phyloP scores from a whole-genome alignment of 1,284 basidiomycete species.

The Ganoderma lucidum region DNA sequence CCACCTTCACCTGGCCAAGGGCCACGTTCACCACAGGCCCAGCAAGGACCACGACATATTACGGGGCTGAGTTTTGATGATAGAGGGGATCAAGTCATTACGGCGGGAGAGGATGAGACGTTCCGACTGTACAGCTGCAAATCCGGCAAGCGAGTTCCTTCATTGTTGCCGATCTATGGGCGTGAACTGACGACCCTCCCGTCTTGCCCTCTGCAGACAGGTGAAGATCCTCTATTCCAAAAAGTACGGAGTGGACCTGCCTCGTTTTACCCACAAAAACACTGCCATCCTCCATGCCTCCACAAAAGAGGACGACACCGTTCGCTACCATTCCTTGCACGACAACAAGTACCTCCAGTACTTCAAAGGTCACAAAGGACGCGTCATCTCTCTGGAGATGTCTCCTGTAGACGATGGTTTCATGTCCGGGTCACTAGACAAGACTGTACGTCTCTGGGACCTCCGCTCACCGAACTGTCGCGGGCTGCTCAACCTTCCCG shows the following conservation, averaged over 20 bases:
- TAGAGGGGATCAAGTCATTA: constrained; percentile 85
- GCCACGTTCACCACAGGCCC: constrained; percentile 48
- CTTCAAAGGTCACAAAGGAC: constrained; percentile 92
- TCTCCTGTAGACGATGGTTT: constrained; percentile 96
- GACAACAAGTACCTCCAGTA: constrained; percentile 97
- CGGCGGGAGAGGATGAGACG: constrained; percentile 92
- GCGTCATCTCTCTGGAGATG: constrained; percentile 91
- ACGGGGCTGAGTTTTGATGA: constrained; percentile 94
- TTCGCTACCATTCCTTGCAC: constrained; percentile 94
- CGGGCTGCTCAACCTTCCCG: constrained; percentile 75
- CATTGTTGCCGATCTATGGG: constrained; percentile 37
- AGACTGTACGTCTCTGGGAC: constrained; percentile 98
- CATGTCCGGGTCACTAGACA: constrained; percentile 93
- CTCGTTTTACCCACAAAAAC: constrained; percentile 93
- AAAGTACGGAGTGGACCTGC: constrained; percentile 96
- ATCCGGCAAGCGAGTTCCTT: constrained; percentile 87
- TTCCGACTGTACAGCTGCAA: constrained; percentile 91
- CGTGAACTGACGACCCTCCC: constrained; percentile 35
- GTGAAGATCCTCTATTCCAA: constrained; percentile 87
- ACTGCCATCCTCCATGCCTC: constrained; percentile 90
- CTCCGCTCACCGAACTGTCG: constrained; percentile 82
- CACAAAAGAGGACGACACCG: constrained; percentile 94
- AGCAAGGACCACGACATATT: constrained; percentile 69
- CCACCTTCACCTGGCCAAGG: constrained; percentile 53
- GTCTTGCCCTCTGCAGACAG: constrained; percentile 52